A percentile compares a stretch with the other conserved stretches of the same genome.
Conservation (phyloP, 1,284 basidiomycete genomes). For the Boletus semigastroideus region DNA sequence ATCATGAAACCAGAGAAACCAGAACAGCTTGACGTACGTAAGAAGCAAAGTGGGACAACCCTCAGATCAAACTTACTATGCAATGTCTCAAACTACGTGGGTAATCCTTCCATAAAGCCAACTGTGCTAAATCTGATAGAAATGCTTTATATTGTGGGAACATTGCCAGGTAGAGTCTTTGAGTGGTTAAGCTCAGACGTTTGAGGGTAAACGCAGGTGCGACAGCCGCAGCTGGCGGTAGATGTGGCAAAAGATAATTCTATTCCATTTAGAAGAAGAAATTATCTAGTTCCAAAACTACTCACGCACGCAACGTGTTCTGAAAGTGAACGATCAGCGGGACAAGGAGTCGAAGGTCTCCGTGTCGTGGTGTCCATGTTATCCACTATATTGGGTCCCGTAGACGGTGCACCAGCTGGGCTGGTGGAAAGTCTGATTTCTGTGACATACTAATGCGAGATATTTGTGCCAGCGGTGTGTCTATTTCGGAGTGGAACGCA, state of each 20-base stretch:
- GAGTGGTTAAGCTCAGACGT: constrained; percentile 49
- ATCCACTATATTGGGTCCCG: not conserved
- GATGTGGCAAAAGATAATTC: constrained; percentile 45
- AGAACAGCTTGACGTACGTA: constrained; percentile 47
- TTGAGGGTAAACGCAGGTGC: constrained; percentile 52
- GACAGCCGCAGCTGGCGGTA: constrained; percentile 42
- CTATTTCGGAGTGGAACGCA: constrained; percentile 30
- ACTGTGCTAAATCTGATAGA: constrained; percentile 36
- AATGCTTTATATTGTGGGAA: constrained; percentile 52
- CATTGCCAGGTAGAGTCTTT: constrained; percentile 54
- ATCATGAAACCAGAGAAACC: constrained; percentile 63
- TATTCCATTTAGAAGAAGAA: constrained; percentile 23
- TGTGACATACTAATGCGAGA: constrained; percentile 53
- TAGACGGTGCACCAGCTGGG: not conserved
- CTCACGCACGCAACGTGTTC: constrained; percentile 44
- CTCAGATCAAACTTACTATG: constrained; percentile 39
- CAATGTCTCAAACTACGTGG: constrained; percentile 50
- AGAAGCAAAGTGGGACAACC: constrained; percentile 5
- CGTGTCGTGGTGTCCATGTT: not conserved
- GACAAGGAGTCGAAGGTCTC: constrained; percentile 1
- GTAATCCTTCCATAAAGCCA: constrained; percentile 59
- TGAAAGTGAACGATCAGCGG: constrained; percentile 28
- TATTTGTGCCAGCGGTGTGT: constrained; percentile 1
- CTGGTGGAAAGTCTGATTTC: constrained; percentile 44
- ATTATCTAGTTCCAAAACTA: not conserved